Base-by-base conservation (phyloP, 176 grass and related monocot genomes). In the Saccharum officinarum region DNA sequence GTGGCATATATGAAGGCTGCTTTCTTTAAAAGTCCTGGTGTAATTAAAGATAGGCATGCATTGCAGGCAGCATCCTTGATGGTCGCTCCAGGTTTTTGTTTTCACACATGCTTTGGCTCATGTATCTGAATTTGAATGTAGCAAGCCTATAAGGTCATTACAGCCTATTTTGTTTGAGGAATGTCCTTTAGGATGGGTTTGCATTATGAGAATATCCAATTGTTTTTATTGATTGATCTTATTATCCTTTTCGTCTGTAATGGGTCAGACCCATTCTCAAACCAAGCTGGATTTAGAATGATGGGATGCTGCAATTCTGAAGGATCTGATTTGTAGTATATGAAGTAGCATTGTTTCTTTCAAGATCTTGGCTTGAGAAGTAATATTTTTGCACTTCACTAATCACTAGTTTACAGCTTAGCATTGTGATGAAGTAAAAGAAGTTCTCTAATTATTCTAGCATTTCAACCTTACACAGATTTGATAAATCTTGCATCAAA, bases 1-100 rank as follows among this genome's bases (percentile, higher is more conserved):
- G 96, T 98, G 77, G 93, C 96, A 39, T 95, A 95, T 81, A 85
- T 98, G 84, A 98, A 94, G 77, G 87, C 91, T 77, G 89, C 96
- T 37, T 98, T 93, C 78, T 95, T 88, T 78, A 98, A 92, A 89
- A 71, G 87, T 94, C 77, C 91, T 67, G 73, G 84, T 87, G 93
- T 89, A 66, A 69, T 52, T 81, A 94, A 91, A 88, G 93, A 98
- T 54, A 82, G 83, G 17, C 89, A 98, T 85, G 96, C 91, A 57
- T 76, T 98, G 81, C 96, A 94, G 69, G 67, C 59, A 73, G 88
- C 88, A 77, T 85, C 91, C 38, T 87, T 92, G 45, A 90, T 95
- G 63, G 79, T 81, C 45, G 89, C 88, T 90, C 89, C 89, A 86
- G 96, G 96, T 98, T 89, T 80, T 86, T 76, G 50, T 61, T 80